Evolutionary conservation across 108 stramenopile species (phyloP), one percentile per base, ranked within the genome.

Genomic region (Craspedostauros australis): DNA sequence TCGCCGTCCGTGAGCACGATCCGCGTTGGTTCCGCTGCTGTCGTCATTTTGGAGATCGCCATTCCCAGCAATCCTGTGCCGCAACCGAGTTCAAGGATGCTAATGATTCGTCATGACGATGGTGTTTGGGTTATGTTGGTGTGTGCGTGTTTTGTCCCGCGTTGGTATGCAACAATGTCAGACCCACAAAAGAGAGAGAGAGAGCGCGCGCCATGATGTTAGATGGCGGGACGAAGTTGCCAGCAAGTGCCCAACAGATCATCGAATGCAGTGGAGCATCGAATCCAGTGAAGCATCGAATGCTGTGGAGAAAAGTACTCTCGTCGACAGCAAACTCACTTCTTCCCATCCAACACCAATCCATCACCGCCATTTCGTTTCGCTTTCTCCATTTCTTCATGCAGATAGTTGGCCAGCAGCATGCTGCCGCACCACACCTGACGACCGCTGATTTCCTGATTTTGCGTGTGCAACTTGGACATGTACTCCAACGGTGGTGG

Each of bases 401-500:
- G 6, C 27, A 59, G 43, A 32, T 15, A 11, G 36, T 54, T 16
- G 7, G 40, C 39, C 37, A 62, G 27, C 6, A 18, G 8, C 15
- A 54, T 6, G 15, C 51, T 53, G 6, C 60, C 60, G 11, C 45
- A 31, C 60, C 60, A 62, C 12, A 62, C 60, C 16, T 54, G 39
- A 4, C 50, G 52, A 3, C 60, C 60, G 12, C 34, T 46, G 5
- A 62, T 62, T 28, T 62, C 60, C 9, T 54, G 36, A 44, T 45
- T 25, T 20, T 39, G 5, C 23, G 60, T 11, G 45, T 54, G 53
- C 41, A 62, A 45, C 12, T 39, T 20, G 11, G 44, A 19, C 52
- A 62, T 52, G 50, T 53, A 52, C 32, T 62, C 60, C 26, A 62
- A 18, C 5, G 60, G 50, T 24, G 60, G 60, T 20, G 60, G 60